Base-by-base conservation (phyloP, 2,329 filamentous ascomycete genomes). In the Aspergillus costaricaensis region DNA sequence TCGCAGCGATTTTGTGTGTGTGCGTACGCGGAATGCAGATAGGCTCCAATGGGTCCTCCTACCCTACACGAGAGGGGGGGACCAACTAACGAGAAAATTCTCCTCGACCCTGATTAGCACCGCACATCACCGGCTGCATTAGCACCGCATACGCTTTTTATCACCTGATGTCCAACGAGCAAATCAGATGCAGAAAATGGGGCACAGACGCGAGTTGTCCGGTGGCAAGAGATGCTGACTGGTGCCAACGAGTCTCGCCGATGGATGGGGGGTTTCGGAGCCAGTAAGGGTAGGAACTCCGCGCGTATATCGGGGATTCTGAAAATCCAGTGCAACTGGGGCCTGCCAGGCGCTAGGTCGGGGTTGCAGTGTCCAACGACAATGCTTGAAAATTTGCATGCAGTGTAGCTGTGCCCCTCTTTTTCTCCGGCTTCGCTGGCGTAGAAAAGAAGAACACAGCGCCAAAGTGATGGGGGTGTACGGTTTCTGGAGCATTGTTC, bases 101-200 rank as follows among this genome's bases (percentile, higher is more conserved):
- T 27, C 44, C 23, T 30, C 47, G 41, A 50, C 21, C 44, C 41
- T 62, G 61, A 62, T 62, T 60, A 57, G 55, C 58, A 61, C 36
- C 15, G 61, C 53, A 48, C 55, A 55, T 57, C 58, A 36, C 43
- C 36, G 50, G 58, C 43, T 65, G 62, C 62, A 63, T 65, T 65
- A 65, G 58, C 56, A 62, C 61, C 62, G 62, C 62, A 65, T 59
- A 63, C 55, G 55, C 32, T 23, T 61, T 53, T 57, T 43, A 58
- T 65, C 62, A 65, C 57, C 62, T 65, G 62, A 65, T 63, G 32
- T 27, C 27, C 19, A 30, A 41, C 49, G 57, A 38, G 59, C 62
- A 60, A 64, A 64, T 64, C 59, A 64, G 47, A 58, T 52, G 43
- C 49, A 55, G 54, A 50, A 39, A 27, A 50, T 8, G 59, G 54